A percentile compares a stretch with the other conserved stretches of the same genome.
phyloP scores from a whole-genome alignment of 352 stramenopile species.

The Peronosclerospora sorghi region DNA sequence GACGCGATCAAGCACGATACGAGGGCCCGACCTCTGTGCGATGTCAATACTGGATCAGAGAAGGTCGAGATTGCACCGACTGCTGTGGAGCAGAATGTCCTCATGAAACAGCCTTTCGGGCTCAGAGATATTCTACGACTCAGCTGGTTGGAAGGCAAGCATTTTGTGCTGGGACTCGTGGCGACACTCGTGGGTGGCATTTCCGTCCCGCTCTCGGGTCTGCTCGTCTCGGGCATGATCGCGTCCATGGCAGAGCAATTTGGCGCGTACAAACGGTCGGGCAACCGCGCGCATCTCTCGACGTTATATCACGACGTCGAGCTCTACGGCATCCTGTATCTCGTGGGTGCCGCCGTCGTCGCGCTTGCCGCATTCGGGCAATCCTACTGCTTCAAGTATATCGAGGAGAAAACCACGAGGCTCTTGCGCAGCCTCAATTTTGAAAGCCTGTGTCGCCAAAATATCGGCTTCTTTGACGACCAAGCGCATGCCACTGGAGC shows the following conservation, averaged over 20 bases:
- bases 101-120: no score
- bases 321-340: slow-evolving; percentile 26
- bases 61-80: no score
- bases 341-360: slow-evolving; percentile 25
- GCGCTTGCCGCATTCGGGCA: slow-evolving; percentile 15
- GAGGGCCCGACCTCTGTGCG: no score
- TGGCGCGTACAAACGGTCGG: neutral
- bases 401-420: slow-evolving; percentile 40
- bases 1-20: no score
- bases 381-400: slow-evolving; percentile 35
- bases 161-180: no score
- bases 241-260: neutral
- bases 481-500: slow-evolving; percentile 44
- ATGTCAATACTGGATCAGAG: no score
- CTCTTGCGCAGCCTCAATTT: slow-evolving; percentile 42
- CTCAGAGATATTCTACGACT: no score
- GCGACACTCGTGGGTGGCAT: neutral
- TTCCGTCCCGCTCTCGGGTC: neutral
- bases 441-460: slow-evolving; percentile 26
- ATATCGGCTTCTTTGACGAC: slow-evolving; percentile 65
- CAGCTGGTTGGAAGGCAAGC: no score
- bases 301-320: slow-evolving; percentile 4
- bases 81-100: no score
- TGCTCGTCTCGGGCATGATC: neutral
- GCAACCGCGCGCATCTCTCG: neutral